phyloP scores from a whole-genome alignment of 148 eudicot genomes.

The Rhododendron simsii region DNA sequence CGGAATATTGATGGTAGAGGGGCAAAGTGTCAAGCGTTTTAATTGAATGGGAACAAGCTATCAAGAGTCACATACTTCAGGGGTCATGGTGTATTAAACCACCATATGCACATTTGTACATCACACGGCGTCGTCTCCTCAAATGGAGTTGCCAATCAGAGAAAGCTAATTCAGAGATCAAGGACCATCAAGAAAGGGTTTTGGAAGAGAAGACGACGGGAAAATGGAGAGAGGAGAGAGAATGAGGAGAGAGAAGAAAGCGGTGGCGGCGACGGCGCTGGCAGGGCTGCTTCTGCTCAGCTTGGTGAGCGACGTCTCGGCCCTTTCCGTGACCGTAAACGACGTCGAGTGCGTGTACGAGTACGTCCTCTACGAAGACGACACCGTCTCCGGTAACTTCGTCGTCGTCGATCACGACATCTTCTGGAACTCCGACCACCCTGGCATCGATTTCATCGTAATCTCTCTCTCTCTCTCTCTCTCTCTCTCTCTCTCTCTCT shows the following conservation, averaged over 20 bases:
- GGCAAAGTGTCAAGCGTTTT: no score
- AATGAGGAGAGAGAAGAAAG: not conserved
- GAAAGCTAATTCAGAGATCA: no score
- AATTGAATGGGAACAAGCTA: no score
- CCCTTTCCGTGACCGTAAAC: conserved; percentile 71
- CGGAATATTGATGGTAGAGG: no score
- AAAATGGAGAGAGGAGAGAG: conserved; percentile 27
- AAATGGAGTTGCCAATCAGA: no score
- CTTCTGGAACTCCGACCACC: conserved; percentile 91
- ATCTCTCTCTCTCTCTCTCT: not conserved
- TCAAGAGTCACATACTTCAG: not conserved
- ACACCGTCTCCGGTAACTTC: conserved; percentile 75
- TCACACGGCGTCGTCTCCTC: no score
- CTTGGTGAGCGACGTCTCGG: conserved; percentile 28
- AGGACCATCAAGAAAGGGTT: no score
- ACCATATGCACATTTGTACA: not conserved
- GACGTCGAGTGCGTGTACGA: conserved; percentile 85
- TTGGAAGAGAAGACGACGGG: not conserved
- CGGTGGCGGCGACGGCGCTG: conserved; percentile 22
- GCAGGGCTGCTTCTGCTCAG: conserved; percentile 36
- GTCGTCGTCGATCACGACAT: conserved; percentile 92
- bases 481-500: not conserved
- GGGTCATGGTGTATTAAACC: not conserved
- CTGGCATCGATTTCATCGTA: conserved; percentile 90
- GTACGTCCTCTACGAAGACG: conserved; percentile 81